A percentile compares a stretch with the other conserved stretches of the same genome.
phyloP scores from a whole-genome alignment of 306 rosid genomes.

The Acmispon strigosus region DNA sequence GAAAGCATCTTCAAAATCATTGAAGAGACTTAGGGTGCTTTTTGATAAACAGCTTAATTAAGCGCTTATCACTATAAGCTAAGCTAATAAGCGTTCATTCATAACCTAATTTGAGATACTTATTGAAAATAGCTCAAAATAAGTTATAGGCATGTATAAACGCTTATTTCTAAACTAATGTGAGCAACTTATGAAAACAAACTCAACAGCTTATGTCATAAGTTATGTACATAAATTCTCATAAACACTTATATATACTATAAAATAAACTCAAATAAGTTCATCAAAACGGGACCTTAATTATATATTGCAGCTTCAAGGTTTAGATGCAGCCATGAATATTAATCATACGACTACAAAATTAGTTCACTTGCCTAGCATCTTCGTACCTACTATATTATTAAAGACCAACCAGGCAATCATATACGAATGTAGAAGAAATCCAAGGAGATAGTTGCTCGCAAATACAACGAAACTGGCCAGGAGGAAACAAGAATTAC shows the following conservation, averaged over 20 bases:
- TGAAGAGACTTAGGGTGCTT: background rate
- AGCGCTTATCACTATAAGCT: no score
- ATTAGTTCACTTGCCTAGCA: background rate
- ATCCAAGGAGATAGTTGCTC: constrained; percentile 4
- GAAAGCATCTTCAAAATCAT: background rate
- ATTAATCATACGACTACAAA: background rate
- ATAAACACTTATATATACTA: no score
- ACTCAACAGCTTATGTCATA: no score
- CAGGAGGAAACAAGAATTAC: constrained; percentile 11
- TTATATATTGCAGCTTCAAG: background rate
- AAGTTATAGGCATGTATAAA: no score
- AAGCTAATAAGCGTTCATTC: no score
- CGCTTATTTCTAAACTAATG: no score
- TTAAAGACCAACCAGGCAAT: background rate
- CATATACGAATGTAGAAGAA: constrained; percentile 4
- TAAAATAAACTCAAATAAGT: no score
- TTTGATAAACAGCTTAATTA: background rate
- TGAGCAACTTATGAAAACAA: no score
- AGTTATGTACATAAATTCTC: no score
- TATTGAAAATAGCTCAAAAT: no score
- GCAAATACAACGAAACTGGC: background rate
- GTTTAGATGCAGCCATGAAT: background rate
- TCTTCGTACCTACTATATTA: background rate
- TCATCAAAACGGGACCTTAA: no score
- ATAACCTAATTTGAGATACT: no score